Conservation (phyloP, 2,329 filamentous ascomycete genomes). For the Diplodia intermedia region DNA sequence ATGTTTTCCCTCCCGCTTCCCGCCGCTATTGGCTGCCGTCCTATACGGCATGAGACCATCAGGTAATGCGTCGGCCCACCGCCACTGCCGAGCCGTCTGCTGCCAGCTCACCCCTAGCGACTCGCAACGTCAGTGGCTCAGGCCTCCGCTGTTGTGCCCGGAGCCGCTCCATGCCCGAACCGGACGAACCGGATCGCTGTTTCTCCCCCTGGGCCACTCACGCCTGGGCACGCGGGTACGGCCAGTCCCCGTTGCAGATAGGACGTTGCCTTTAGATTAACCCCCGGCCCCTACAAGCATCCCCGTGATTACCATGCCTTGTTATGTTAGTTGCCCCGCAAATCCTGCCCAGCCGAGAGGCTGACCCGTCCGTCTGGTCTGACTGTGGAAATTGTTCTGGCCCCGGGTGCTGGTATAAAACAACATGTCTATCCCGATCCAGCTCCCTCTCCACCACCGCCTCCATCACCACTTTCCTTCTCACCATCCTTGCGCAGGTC, state of each 20-base stretch:
- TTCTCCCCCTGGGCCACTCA: constrained; percentile 9
- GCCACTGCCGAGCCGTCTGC: constrained; percentile 7
- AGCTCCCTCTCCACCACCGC: not conserved
- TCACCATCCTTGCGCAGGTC: constrained; percentile 11
- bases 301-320: constrained; percentile 12
- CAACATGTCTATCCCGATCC: not conserved
- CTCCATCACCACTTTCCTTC: constrained; percentile 1
- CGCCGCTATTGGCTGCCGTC: not conserved
- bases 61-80: constrained; percentile 11
- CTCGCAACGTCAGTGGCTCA: not conserved
- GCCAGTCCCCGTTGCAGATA: constrained; percentile 1
- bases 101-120: not conserved
- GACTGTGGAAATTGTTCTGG: constrained; percentile 13
- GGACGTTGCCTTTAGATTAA: constrained; percentile 12
- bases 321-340: constrained; percentile 2
- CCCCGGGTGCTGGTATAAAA: constrained; percentile 1
- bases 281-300: constrained; percentile 6
- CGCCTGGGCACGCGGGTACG: not conserved
- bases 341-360: not conserved
- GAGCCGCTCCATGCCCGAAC: constrained; percentile 11
- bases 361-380: constrained; percentile 10
- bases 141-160: constrained; percentile 13
- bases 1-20: not conserved
- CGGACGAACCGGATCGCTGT: constrained; percentile 18
- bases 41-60: constrained; percentile 3